Evolutionary conservation across 2,329 filamentous ascomycete species (phyloP).

Genomic region (Thelonectria discophora): DNA sequence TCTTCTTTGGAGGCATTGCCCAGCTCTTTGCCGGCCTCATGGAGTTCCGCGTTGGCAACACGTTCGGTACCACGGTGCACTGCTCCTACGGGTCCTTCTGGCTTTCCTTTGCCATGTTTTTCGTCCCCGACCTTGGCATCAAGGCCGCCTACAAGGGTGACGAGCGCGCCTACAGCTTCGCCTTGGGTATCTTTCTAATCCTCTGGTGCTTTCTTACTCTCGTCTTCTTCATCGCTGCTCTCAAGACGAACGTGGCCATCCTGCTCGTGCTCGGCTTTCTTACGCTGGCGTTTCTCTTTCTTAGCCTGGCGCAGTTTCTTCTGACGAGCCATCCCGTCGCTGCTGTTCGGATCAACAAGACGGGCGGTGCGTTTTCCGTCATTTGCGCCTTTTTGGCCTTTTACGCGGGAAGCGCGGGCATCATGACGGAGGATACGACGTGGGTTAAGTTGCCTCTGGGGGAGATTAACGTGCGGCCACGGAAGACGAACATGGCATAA

Average conservation of each 20-base stretch:
- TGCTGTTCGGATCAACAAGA: constrained; percentile 56
- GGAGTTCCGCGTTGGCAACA: constrained; percentile 64
- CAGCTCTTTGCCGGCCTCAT: constrained; percentile 73
- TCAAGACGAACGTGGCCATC: constrained; percentile 67
- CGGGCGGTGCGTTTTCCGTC: constrained; percentile 51
- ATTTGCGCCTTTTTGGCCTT: constrained; percentile 50
- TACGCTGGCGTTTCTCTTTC: constrained; percentile 65
- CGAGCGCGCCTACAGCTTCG: constrained; percentile 54
- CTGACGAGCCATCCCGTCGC: constrained; percentile 46
- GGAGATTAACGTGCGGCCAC: constrained; percentile 40
- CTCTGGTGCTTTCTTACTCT: constrained; percentile 68
- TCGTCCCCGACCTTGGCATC: constrained; percentile 62
- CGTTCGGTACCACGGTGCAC: constrained; percentile 69
- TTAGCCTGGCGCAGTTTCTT: constrained; percentile 66
- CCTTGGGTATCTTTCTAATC: constrained; percentile 66
- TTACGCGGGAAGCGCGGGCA: constrained; percentile 51
- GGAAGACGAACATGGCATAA: constrained; percentile 38
- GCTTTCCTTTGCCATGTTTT: constrained; percentile 67
- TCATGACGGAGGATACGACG: constrained; percentile 54
- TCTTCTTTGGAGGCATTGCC: constrained; percentile 70
- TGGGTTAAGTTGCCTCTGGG: constrained; percentile 53
- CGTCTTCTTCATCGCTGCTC: constrained; percentile 63
- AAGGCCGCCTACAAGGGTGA: constrained; percentile 53
- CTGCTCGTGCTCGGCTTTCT: constrained; percentile 67
- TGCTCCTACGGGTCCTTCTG: constrained; percentile 70